Evolutionary conservation across 2,329 filamentous ascomycete genomes (phyloP).

Genomic region (Talaromyces verruculosus): DNA sequence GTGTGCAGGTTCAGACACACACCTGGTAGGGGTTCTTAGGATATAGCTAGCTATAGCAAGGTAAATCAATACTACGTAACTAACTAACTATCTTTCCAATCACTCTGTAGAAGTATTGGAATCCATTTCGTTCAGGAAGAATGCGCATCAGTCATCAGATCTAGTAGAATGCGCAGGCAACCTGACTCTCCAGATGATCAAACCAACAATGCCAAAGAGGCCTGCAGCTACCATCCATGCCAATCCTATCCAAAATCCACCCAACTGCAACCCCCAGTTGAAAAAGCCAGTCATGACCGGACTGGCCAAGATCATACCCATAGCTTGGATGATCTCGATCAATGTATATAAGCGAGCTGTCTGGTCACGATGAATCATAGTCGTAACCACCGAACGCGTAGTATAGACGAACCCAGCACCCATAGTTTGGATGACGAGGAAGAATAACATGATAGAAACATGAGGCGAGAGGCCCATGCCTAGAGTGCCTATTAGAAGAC

Average conservation of each 20-base stretch:
- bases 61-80: not conserved
- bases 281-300: slow-evolving; percentile 49
- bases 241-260: slow-evolving; percentile 50
- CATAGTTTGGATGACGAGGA: slow-evolving; percentile 49
- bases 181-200: slow-evolving; percentile 22
- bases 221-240: slow-evolving; percentile 47
- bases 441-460: slow-evolving; percentile 45
- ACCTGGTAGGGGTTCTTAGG: not conserved
- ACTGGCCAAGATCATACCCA: slow-evolving; percentile 51
- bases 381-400: slow-evolving; percentile 50
- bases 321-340: slow-evolving; percentile 50
- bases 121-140: not conserved
- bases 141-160: slow-evolving; percentile 7
- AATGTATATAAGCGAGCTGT: slow-evolving; percentile 52
- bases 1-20: too few species aligned
- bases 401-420: slow-evolving; percentile 51
- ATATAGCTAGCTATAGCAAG: not conserved
- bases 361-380: slow-evolving; percentile 50
- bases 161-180: slow-evolving; percentile 6
- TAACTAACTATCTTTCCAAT: not conserved
- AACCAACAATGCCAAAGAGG: slow-evolving; percentile 30
- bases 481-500: slow-evolving; percentile 47
- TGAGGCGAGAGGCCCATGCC: slow-evolving; percentile 49
- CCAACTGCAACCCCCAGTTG: slow-evolving; percentile 48
- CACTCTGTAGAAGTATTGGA: not conserved